Conservation (phyloP, 2,329 filamentous ascomycete genomes). For the Aspergillus bombycis region DNA sequence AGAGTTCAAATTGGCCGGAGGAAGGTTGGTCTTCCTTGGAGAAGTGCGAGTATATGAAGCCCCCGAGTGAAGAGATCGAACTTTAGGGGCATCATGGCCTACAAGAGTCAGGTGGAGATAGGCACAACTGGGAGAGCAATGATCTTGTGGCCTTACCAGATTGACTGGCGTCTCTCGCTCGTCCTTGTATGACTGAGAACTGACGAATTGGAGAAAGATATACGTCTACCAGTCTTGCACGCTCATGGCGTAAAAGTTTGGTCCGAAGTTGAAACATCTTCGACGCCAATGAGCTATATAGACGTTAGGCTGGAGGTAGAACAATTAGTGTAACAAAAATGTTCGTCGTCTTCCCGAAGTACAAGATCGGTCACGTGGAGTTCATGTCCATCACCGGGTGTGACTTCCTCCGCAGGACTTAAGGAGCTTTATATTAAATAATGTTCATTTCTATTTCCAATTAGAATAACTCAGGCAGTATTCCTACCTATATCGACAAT, state of each 20-base stretch:
- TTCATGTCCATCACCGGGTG: not conserved
- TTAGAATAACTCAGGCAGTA: too few relatives aligned
- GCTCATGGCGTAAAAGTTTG: constrained; percentile 8
- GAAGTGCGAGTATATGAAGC: constrained; percentile 5
- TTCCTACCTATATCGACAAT: constrained; percentile 31
- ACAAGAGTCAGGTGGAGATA: not conserved
- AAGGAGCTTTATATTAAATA: not conserved
- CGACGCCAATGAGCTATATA: not conserved
- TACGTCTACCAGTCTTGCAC: constrained; percentile 20
- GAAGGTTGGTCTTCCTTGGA: constrained; percentile 16
- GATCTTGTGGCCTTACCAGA: constrained; percentile 26
- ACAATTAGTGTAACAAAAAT: not conserved
- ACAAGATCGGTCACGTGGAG: not conserved
- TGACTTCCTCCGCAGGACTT: not conserved
- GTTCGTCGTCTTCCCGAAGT: not conserved
- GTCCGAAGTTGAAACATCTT: constrained; percentile 34
- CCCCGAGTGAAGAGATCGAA: not conserved
- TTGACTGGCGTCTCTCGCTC: constrained; percentile 19
- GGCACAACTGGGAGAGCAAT: not conserved
- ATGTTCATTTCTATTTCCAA: not conserved
- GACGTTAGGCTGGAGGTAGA: not conserved
- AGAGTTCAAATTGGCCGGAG: constrained; percentile 23
- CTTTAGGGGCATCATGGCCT: constrained; percentile 2
- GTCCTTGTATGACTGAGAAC: constrained; percentile 29
- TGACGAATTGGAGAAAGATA: constrained; percentile 24